Base-by-base conservation (phyloP, 805 yeast genomes). In the Starmerella apis region DNA sequence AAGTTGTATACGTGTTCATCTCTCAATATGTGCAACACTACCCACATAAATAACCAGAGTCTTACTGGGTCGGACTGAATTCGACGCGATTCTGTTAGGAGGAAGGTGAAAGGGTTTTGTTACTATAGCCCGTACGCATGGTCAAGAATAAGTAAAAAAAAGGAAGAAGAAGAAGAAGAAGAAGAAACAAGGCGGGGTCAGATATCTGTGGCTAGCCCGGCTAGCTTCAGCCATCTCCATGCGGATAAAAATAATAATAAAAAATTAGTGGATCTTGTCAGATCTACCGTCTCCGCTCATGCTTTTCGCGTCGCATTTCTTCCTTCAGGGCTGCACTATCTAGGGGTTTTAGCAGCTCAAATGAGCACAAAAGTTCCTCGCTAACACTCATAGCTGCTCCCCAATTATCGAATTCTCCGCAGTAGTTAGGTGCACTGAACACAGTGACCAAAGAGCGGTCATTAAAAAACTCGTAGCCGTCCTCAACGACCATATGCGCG, bases 381-480 rank as follows among this genome's bases (percentile, higher is more conserved):
- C 90, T 97, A 50, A 90, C 97, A 63, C 92, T 80, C 98, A 90
- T 90, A 97, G 92, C 90, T 36, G 98, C 98, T 64, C 97, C 98
- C 2, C 97, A 96, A 65, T 90, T 90, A 69, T 90, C 98, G 66
- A 90, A 90, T 69, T 92, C 97, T 62, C 98, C 98, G 76, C 97
- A 92, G 68, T 88, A 88, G 70, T 92, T 92, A 61, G 98, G 98
- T 50, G 98, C 98, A 48, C 92, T 81, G 68, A 90, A 90, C 59
- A 90, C 74, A 27, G 98, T 90, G 45, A 90, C 97, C 65, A 90
- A 76, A 70, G 90, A 97, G 65, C 97, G 83, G 68, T 90, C 90
- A 57, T 92, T 79, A 69, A 92, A 90, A 66, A 90, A 90, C 73
- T 90, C 97, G 69, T 92, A 90, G 59, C 98, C 98, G 69, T 90